phyloP scores from a whole-genome alignment of 371 early-diverging fungal genomes.

The Zopfochytrium polystomum region DNA sequence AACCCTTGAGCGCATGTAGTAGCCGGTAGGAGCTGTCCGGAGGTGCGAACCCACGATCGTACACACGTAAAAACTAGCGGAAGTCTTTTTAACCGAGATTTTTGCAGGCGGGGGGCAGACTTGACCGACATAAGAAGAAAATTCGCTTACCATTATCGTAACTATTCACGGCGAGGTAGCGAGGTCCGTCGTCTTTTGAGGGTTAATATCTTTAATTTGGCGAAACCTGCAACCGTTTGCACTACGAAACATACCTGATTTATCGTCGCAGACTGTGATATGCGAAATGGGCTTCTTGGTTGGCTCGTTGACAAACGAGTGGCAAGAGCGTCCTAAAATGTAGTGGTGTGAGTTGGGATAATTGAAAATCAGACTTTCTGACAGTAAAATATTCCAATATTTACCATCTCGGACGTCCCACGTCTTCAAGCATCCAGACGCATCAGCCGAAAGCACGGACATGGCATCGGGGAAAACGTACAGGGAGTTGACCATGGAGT shows the following conservation, averaged over 20 bases:
- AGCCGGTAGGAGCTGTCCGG: conserved; percentile 63
- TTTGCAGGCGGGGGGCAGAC: background rate
- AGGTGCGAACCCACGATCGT: conserved; percentile 77
- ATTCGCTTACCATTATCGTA: conserved; percentile 76
- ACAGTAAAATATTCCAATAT: background rate
- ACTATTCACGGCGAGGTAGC: conserved; percentile 80
- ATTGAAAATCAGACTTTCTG: background rate
- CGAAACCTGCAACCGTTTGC: background rate
- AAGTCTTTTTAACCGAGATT: background rate
- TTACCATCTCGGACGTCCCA: conserved; percentile 81
- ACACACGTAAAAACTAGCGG: conserved; percentile 77
- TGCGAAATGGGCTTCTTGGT: conserved; percentile 77
- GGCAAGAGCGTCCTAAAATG: conserved; percentile 53
- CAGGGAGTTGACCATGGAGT: conserved; percentile 80
- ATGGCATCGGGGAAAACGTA: conserved; percentile 68
- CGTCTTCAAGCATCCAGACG: conserved; percentile 69
- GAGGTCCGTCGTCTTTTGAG: conserved; percentile 71
- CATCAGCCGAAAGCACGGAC: conserved; percentile 77
- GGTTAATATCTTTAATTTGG: conserved; percentile 24
- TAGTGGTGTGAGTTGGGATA: background rate
- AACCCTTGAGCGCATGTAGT: conserved; percentile 73
- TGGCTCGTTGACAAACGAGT: conserved; percentile 60
- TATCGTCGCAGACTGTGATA: conserved; percentile 54
- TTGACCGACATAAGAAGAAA: background rate
- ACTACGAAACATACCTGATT: conserved; percentile 16